These are phyloP conservation scores for Irineochytrium annulatum DNA, from an alignment of 192 early-diverging fungal genomes.

Conservation along the genomic window DNA sequence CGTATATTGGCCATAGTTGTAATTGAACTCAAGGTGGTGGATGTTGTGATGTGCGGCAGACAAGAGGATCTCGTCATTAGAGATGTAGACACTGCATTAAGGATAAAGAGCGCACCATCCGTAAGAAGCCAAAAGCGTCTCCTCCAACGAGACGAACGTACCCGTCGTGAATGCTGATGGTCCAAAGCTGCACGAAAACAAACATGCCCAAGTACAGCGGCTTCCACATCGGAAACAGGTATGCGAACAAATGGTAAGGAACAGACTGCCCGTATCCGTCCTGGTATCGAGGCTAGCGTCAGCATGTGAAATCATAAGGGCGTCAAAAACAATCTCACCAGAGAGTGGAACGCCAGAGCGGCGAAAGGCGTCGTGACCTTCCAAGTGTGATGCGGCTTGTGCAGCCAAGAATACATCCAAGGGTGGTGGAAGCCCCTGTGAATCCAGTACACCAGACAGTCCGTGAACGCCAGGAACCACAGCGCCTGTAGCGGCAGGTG, in stretches of 20 bases:
- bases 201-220: conserved; percentile 85
- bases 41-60: conserved; percentile 92
- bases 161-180: conserved; percentile 95
- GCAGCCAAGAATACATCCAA: conserved; percentile 79
- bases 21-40: conserved; percentile 98
- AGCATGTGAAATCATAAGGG: conserved; percentile 11
- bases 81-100: conserved; percentile 18
- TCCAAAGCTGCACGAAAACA: conserved; percentile 90
- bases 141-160: conserved; percentile 25
- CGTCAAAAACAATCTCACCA: conserved; percentile 42
- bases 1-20: conserved; percentile 99
- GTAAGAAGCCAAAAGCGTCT: neutral
- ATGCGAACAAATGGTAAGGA: conserved; percentile 94
- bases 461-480: conserved; percentile 87
- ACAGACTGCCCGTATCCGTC: conserved; percentile 94
- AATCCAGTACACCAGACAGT: conserved; percentile 95
- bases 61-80: conserved; percentile 26
- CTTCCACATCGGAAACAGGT: conserved; percentile 86
- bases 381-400: conserved; percentile 88
- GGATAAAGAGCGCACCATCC: neutral
- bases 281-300: conserved; percentile 18
- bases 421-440: conserved; percentile 93
- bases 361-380: conserved; percentile 93
- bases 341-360: conserved; percentile 90
- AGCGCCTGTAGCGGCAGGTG: conserved; percentile 66